phyloP scores from a whole-genome alignment of 345 rosid genomes.

The Populus deltoides region DNA sequence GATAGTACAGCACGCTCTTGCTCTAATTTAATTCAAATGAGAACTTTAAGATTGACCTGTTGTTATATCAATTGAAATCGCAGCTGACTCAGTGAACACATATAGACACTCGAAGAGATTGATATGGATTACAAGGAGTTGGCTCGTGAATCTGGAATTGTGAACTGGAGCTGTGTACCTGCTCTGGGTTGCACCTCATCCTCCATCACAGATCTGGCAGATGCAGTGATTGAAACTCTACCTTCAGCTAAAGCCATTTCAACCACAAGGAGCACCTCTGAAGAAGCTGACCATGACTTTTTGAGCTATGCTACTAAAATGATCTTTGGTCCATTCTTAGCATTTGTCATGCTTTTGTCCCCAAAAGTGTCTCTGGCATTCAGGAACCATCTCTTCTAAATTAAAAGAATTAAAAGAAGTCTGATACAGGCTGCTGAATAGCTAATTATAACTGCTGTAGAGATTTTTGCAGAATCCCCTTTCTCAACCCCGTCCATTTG shows the following conservation, averaged over 20 bases:
- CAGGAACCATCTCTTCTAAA: constrained; percentile 48
- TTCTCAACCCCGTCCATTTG: neutral
- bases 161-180: constrained; percentile 92
- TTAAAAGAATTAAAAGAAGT: neutral
- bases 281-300: constrained; percentile 49
- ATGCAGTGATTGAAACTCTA: constrained; percentile 80
- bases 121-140: constrained; percentile 86
- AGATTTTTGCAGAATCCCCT: neutral
- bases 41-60: neutral
- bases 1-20: neutral
- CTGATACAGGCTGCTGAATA: neutral
- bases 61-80: neutral
- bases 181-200: constrained; percentile 78
- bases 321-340: constrained; percentile 75
- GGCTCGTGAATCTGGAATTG: constrained; percentile 82
- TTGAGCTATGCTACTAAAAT: constrained; percentile 48
- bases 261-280: constrained; percentile 30
- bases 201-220: constrained; percentile 85
- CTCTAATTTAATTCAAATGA: neutral
- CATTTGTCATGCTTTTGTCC: constrained; percentile 59
- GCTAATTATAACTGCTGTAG: neutral
- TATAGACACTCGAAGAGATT: constrained; percentile 91
- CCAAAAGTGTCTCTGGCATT: constrained; percentile 61
- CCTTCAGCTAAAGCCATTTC: constrained; percentile 67
- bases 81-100: constrained; percentile 96